Base-by-base conservation (phyloP, 1,284 basidiomycete species). In the Prillingera fragicola region DNA sequence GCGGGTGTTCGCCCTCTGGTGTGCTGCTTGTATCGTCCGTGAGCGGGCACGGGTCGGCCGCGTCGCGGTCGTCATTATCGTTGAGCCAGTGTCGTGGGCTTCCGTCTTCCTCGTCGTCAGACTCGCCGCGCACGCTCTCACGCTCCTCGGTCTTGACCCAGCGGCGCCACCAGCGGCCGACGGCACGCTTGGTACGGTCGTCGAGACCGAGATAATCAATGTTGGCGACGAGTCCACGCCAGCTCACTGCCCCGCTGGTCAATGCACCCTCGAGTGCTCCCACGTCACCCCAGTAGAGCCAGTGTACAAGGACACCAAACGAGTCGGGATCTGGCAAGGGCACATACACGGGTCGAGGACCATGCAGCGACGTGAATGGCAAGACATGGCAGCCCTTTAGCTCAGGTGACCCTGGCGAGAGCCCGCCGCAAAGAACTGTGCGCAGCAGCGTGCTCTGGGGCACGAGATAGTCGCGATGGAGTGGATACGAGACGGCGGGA, bases 211-310 rank as follows among this genome's bases (percentile, higher is more conserved):
- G 62, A 45, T 65, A 71, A 38, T 72, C 63, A 35, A 71, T 66
- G 44, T 69, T 71, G 28, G 57, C 56, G 33, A 73, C 59, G 5
- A 73, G 34, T 2, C 69, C 68, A 50, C 66, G 59, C 70, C 70
- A 73, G 8, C 54, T 53, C n/a, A 69, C 58, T 13, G 59, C 21
- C 1, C 65, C 65, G 12, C 50, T 43, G 3, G 53, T 56, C 2
- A 73, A 56, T 0, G 69, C 67, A 2, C 48, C 45, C 43, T 68
- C 66, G 9, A 71, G 41, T 8, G 56, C 48, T 7, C 36, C 39
- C 2, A 48, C 47, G 50, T 65, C 60, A 18, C 66, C 67, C 67
- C 67, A 73, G 53, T 72, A 73, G 33, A 73, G 43, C 62, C 63
- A 71, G 41, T 72, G 68, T 6, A 69, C 44, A 15, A 72, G 45